Evolutionary conservation across 2,329 filamentous ascomycete genomes (phyloP), one percentile per base, ranked within the genome.

Genomic region (Calonectria honghensis): DNA sequence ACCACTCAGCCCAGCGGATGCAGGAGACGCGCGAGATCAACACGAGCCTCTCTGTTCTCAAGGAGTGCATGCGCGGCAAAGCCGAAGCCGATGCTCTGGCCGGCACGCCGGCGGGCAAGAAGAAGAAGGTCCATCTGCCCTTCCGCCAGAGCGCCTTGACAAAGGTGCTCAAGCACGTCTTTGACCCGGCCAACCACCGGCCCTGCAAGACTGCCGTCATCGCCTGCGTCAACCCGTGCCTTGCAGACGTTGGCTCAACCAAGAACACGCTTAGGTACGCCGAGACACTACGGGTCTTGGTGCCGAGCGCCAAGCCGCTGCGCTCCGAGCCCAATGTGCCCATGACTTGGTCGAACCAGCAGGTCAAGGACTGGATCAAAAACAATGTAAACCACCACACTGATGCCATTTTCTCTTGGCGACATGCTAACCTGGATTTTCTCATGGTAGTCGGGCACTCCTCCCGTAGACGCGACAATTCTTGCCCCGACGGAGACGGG

Each of bases 261-360:
- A 89, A 86, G 76, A 90, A 90, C 76, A 89, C 88, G 0, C 79
- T 89, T 72, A 82, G 87, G 10, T 89, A 88, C 70, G 88, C 87
- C 1, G 87, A 89, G 82, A 84, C 89, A 81, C 78, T 90, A 68
- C 82, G 86, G 1, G 86, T 87, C 1, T 76, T 83, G 1, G 79
- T 84, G 13, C 85, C 86, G 4, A 81, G 77, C 68, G 61, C 76
- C 1, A 80, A 78, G 50, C 31, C 74, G 6, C 74, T 67, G 6
- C 68, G 69, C 9, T 82, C 81, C 68, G 79, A 85, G 69, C 72
- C 80, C 0, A 72, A 68, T 9, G 78, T 80, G 31, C 85, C 87
- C 2, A 80, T 79, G 24, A 85, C 84, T 1, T 89, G 87, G 87
- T 81, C 81, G 5, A 86, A 87, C 68, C 77, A 79, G 48, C 79